Conservation (phyloP, 2,329 filamentous ascomycete species). For the Fusarium mangiferae region DNA sequence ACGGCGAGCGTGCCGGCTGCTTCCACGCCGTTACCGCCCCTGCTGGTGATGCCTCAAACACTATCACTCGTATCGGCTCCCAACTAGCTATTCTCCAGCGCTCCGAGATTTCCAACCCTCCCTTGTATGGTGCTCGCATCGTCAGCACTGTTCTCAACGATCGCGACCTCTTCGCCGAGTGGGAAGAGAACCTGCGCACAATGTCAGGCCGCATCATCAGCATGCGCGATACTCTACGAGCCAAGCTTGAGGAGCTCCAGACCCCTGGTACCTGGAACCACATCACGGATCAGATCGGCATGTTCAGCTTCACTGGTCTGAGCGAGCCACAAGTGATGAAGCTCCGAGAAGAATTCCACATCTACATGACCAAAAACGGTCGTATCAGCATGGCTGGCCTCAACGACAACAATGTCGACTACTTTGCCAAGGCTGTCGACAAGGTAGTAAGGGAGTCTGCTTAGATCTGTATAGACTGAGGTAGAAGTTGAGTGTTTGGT, state of each 20-base stretch:
- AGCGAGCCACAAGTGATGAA: constrained; percentile 77
- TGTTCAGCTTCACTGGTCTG: constrained; percentile 96
- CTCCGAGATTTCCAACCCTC: constrained; percentile 97
- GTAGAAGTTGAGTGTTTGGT: constrained; percentile 28
- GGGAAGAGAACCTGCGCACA: constrained; percentile 89
- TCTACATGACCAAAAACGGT: constrained; percentile 98
- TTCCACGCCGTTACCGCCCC: constrained; percentile 92
- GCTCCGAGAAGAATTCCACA: constrained; percentile 75
- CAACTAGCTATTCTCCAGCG: constrained; percentile 95
- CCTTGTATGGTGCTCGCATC: constrained; percentile 92
- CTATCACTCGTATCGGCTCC: constrained; percentile 75
- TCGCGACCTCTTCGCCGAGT: constrained; percentile 81
- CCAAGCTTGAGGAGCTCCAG: constrained; percentile 82
- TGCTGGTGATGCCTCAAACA: constrained; percentile 70
- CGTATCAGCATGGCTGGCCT: constrained; percentile 98
- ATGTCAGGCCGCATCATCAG: constrained; percentile 96
- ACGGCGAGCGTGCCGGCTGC: constrained; percentile 94
- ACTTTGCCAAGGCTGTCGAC: constrained; percentile 90
- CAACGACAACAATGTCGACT: constrained; percentile 91
- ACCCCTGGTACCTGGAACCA: constrained; percentile 96
- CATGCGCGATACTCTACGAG: constrained; percentile 84
- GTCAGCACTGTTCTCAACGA: constrained; percentile 88
- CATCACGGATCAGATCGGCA: constrained; percentile 98
- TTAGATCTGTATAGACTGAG: constrained; percentile 21
- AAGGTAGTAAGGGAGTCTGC: constrained; percentile 70